These are phyloP conservation scores for Closterium sp. DNA, from an alignment of 139 green algal genomes.

Conservation along the genomic window DNA sequence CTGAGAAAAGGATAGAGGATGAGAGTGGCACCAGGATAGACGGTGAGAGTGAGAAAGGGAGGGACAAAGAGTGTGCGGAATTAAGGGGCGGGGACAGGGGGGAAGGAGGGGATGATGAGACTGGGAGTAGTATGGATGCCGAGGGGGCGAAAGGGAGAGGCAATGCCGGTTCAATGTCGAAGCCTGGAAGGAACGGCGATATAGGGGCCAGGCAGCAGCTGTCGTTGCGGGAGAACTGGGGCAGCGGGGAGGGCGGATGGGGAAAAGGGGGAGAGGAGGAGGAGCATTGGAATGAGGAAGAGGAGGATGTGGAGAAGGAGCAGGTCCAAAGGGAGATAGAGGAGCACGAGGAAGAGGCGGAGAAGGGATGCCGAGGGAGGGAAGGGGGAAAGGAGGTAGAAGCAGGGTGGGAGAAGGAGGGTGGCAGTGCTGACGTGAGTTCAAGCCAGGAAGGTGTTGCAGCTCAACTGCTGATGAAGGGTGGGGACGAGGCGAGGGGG, in stretches of 20 bases:
- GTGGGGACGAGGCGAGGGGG: not conserved
- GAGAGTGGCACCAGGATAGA: not conserved
- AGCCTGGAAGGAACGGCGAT: not conserved
- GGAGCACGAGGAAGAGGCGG: not conserved
- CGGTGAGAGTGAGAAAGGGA: too few species aligned
- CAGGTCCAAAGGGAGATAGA: not conserved
- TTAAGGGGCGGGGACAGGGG: not conserved
- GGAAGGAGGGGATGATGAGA: not conserved
- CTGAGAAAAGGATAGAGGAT: not conserved
- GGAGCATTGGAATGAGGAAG: not conserved
- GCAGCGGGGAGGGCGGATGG: not conserved
- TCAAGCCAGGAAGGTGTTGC: not conserved
- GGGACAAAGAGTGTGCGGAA: not conserved
- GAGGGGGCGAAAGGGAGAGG: not conserved
- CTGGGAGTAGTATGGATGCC: not conserved
- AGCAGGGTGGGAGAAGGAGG: not conserved
- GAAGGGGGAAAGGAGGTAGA: not conserved
- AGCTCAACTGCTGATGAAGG: not conserved
- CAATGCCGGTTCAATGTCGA: too few species aligned
- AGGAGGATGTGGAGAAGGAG: not conserved
- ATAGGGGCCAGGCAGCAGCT: not conserved
- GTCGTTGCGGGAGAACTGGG: not conserved
- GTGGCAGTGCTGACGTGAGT: not conserved
- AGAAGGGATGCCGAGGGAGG: not conserved
- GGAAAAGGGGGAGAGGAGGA: not conserved